Percentiles rank a stretch among this genome's conserved stretches.
Evolutionary conservation across 805 yeast genomes (phyloP).

Genomic region (Wickerhamiella dianesei): DNA sequence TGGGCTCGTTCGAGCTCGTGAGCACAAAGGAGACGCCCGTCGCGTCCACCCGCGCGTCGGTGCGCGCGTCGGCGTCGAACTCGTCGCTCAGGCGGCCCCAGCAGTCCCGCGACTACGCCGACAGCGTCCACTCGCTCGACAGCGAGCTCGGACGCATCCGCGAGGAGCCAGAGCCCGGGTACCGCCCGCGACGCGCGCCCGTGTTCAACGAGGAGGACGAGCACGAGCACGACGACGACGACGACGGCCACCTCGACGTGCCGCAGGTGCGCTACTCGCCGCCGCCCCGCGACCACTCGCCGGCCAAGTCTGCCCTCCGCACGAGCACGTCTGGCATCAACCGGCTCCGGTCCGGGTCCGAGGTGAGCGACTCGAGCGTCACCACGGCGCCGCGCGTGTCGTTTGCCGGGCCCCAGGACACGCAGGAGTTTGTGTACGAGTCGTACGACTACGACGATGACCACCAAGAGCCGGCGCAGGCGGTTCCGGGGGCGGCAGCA

Average conservation of each 20-base stretch:
- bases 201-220: conserved; percentile 3
- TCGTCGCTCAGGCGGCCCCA: conserved; percentile 2
- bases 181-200: no score
- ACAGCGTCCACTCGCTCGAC: conserved; percentile 13
- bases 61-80: not conserved
- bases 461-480: conserved; percentile 4
- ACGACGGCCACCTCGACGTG: not conserved
- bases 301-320: conserved; percentile 25
- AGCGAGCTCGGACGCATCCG: conserved; percentile 15
- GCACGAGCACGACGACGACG: conserved; percentile 1
- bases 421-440: conserved; percentile 17
- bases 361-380: not conserved
- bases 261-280: conserved; percentile 1
- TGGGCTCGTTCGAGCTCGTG: conserved; percentile 27
- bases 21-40: conserved; percentile 22
- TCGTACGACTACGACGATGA: conserved; percentile 16
- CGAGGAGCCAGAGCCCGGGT: conserved; percentile 14
- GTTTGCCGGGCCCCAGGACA: conserved; percentile 5
- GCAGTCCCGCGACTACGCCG: conserved; percentile 5
- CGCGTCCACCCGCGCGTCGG: conserved; percentile 3
- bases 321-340: conserved; percentile 4
- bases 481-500: conserved; percentile 8
- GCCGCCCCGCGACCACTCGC: conserved; percentile 20
- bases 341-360: not conserved
- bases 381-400: conserved; percentile 1